Evolutionary conservation across 768 basidiomycete genomes (phyloP).

Genomic region (Leccinum longicurvipes): DNA sequence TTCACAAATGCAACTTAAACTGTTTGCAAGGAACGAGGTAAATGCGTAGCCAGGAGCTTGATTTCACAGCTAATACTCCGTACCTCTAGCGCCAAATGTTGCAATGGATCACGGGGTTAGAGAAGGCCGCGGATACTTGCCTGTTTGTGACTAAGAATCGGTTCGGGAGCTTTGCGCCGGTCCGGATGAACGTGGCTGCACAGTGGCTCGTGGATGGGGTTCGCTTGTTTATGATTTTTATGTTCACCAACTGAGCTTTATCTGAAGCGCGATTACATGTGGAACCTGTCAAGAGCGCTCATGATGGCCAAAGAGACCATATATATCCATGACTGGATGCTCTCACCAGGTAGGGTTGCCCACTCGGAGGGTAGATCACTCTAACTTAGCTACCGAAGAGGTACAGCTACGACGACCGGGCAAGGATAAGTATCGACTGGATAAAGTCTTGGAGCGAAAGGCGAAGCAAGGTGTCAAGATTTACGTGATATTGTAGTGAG

Average conservation of each 20-base stretch:
- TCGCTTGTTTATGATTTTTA: slow-evolving; percentile 28
- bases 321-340: slow-evolving; percentile 99
- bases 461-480: slow-evolving; percentile 96
- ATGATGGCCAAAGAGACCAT: slow-evolving; percentile 83
- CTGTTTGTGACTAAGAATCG: slow-evolving; percentile 77
- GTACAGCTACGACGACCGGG: slow-evolving; percentile 81
- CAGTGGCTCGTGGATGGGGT: slow-evolving; percentile 99
- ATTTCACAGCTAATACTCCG: slow-evolving; percentile 2
- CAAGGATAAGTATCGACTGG: slow-evolving; percentile 83
- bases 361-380: not conserved
- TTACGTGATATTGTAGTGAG: slow-evolving; percentile 90
- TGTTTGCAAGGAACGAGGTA: slow-evolving; percentile 86
- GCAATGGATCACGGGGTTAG: slow-evolving; percentile 92
- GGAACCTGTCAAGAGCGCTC: slow-evolving; percentile 92
- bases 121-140: slow-evolving; percentile 72
- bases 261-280: slow-evolving; percentile 91
- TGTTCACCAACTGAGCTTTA: slow-evolving; percentile 4
- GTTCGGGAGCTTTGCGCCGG: slow-evolving; percentile 94
- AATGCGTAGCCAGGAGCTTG: not conserved
- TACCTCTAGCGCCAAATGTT: slow-evolving; percentile 80
- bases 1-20: slow-evolving; percentile 83
- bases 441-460: slow-evolving; percentile 81
- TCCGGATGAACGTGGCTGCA: slow-evolving; percentile 87
- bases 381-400: slow-evolving; percentile 42
- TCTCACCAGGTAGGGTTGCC: slow-evolving; percentile 65